phyloP scores from a whole-genome alignment of 306 rosid species.

The Medicago lupulina region DNA sequence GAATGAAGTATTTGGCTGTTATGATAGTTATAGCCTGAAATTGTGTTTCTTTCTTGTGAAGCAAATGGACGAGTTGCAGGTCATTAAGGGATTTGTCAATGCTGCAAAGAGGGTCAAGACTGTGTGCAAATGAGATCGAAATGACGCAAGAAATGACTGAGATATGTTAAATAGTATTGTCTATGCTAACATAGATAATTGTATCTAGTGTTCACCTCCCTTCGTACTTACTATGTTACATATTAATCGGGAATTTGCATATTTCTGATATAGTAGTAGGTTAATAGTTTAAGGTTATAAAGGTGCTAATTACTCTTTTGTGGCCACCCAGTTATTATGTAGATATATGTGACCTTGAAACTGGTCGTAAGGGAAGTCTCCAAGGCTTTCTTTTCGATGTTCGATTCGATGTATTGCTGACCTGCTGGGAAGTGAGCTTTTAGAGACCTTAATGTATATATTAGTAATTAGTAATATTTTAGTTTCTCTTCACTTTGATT shows the following conservation, averaged over 20 bases:
- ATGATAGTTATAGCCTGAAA: constrained; percentile 23
- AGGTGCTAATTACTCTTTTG: constrained; percentile 60
- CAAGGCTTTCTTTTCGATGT: constrained; percentile 54
- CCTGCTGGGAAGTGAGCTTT: constrained; percentile 64
- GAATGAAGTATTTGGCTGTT: constrained; percentile 3
- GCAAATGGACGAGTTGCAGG: constrained; percentile 99
- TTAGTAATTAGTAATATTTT: constrained; percentile 30
- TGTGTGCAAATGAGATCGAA: constrained; percentile 77
- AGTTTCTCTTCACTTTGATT: constrained; percentile 24
- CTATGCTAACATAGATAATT: constrained; percentile 71
- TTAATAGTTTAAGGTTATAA: constrained; percentile 52
- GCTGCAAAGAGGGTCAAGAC: constrained; percentile 93
- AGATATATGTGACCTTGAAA: constrained; percentile 64
- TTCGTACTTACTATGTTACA: constrained; percentile 55
- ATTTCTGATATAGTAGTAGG: constrained; percentile 57
- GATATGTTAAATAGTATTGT: constrained; percentile 39
- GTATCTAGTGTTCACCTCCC: constrained; percentile 59
- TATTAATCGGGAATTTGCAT: constrained; percentile 55
- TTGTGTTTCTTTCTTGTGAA: constrained; percentile 43
- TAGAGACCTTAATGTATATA: constrained; percentile 56
- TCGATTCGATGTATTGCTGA: constrained; percentile 62
- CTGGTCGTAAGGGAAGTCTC: constrained; percentile 54
- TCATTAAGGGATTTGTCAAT: constrained; percentile 87
- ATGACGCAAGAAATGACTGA: constrained; percentile 23
- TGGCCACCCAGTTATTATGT: constrained; percentile 65